Conservation (phyloP, 179 eudicot species). For the Corrigiola litoralis region DNA sequence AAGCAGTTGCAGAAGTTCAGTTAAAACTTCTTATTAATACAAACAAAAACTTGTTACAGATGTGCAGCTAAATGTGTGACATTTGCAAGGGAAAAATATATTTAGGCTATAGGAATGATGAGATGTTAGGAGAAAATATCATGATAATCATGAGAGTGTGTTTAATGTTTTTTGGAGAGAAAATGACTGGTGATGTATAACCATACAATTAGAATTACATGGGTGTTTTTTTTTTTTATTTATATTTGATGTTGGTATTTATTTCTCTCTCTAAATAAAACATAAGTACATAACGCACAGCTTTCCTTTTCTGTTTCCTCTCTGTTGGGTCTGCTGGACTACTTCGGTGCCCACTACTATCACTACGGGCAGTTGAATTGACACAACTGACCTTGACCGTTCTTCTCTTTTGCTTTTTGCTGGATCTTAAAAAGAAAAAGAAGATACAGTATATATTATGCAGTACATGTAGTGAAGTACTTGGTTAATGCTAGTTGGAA, state of each 20-base stretch:
- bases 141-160: not conserved
- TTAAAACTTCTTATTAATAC: not conserved
- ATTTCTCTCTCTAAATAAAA: too few relatives aligned
- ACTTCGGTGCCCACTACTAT: conserved; percentile 1
- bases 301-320: not conserved
- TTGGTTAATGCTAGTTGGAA: too few relatives aligned
- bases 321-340: conserved; percentile 9
- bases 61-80: conserved; percentile 20
- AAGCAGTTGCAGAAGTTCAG: conserved; percentile 1
- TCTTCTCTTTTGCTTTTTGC: not conserved
- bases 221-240: not conserved
- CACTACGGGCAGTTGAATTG: not conserved
- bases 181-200: not conserved
- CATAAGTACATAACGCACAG: not conserved
- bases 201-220: too few relatives aligned
- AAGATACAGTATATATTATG: not conserved
- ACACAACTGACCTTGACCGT: not conserved
- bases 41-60: not conserved
- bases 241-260: too few relatives aligned
- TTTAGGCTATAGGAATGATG: not conserved
- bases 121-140: conserved; percentile 6
- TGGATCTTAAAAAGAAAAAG: not conserved
- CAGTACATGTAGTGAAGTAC: too few relatives aligned
- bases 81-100: not conserved
- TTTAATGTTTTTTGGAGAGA: not conserved